Conservation (phyloP, 768 basidiomycete species). For the Pholiota conissans region DNA sequence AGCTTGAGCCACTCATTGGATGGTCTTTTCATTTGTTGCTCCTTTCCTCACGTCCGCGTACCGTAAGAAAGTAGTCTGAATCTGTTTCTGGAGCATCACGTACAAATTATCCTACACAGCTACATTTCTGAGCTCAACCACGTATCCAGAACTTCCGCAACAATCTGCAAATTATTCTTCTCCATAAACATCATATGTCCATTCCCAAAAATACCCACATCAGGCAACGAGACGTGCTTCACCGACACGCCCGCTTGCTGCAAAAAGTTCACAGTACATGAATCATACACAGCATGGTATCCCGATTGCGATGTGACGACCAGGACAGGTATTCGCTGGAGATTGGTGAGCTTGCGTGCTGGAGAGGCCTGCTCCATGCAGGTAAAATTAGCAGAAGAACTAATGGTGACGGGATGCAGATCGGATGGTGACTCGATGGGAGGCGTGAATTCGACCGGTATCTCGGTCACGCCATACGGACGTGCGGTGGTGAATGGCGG, state of each 20-base stretch:
- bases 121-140: no score
- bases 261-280: constrained; percentile 43
- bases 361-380: constrained; percentile 45
- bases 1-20: no score
- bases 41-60: no score
- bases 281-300: constrained; percentile 51
- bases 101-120: no score
- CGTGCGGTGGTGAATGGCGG: constrained; percentile 37
- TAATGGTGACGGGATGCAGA: constrained; percentile 28
- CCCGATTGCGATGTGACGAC: constrained; percentile 50
- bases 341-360: constrained; percentile 40
- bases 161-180: constrained; percentile 45
- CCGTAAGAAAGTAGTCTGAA: no score
- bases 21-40: no score
- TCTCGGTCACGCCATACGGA: constrained; percentile 47
- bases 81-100: no score
- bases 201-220: constrained; percentile 49
- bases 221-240: constrained; percentile 37
- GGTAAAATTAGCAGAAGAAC: constrained; percentile 33
- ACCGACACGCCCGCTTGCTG: constrained; percentile 44
- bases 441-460: constrained; percentile 43
- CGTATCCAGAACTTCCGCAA: constrained; percentile 34
- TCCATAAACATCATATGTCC: constrained; percentile 62
- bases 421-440: constrained; percentile 40
- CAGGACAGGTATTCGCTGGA: constrained; percentile 43